Conservation (phyloP, 305 asterid genomes). For the Monarda citriodora region DNA sequence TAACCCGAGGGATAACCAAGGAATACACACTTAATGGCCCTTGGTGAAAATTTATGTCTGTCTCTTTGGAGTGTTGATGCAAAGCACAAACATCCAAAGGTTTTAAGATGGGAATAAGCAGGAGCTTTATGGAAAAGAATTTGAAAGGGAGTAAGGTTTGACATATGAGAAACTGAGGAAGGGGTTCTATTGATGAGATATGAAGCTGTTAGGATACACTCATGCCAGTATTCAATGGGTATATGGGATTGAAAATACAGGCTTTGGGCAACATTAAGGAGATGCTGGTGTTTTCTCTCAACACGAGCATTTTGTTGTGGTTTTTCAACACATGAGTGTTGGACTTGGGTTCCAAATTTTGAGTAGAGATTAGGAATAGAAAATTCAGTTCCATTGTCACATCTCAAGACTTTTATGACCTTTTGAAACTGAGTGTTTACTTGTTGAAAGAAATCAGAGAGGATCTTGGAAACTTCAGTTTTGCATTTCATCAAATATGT, state of each 20-base stretch:
- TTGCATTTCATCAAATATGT: too few species aligned
- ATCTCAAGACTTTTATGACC: too few species aligned
- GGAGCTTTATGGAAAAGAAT: not conserved
- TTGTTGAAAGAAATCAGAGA: not conserved
- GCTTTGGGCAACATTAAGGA: too few species aligned
- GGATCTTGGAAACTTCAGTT: not conserved
- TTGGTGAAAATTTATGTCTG: not conserved
- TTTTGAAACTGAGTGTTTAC: not conserved
- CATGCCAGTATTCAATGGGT: too few species aligned
- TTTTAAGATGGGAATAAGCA: not conserved
- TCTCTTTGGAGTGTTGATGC: not conserved
- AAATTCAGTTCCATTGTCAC: not conserved
- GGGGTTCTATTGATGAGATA: too few species aligned
- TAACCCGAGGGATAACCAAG: too few species aligned
- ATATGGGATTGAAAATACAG: too few species aligned
- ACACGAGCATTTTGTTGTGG: not conserved
- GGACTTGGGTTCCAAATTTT: not conserved
- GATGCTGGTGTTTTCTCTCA: too few species aligned
- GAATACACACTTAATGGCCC: not conserved
- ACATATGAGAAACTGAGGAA: not conserved
- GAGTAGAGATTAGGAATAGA: not conserved
- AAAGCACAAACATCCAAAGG: not conserved
- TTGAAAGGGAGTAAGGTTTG: not conserved
- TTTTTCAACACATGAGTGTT: not conserved
- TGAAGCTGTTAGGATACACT: too few species aligned